A percentile compares a stretch with the other conserved stretches of the same genome.
These are phyloP conservation scores for Rhodotorula graminis DNA, from an alignment of 768 basidiomycete species.

Conservation along the genomic window DNA sequence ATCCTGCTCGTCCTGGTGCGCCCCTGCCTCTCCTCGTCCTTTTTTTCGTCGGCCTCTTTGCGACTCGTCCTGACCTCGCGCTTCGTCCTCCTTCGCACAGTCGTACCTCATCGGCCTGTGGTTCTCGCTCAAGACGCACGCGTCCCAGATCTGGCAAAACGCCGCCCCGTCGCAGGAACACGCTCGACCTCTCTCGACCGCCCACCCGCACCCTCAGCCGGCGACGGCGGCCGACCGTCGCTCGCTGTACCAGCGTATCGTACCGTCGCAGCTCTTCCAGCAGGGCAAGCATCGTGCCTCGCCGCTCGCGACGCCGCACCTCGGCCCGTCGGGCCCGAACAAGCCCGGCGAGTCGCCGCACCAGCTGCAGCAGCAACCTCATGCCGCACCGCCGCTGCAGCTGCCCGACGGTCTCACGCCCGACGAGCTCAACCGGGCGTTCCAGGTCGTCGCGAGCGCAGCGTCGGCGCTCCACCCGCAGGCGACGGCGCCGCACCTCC, in stretches of 20 bases:
- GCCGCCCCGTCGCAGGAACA: constrained; percentile 31
- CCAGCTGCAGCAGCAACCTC: background rate
- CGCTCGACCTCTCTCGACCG: constrained; percentile 15
- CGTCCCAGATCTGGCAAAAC: constrained; percentile 98
- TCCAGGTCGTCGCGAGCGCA: constrained; percentile 26
- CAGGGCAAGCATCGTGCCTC: constrained; percentile 40
- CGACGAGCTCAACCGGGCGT: constrained; percentile 43
- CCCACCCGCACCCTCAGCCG: background rate
- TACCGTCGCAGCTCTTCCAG: constrained; percentile 60
- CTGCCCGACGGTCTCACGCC: constrained; percentile 45
- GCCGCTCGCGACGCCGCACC: background rate
- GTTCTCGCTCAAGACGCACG: constrained; percentile 98
- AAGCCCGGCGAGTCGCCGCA: background rate
- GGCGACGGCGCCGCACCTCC: constrained; percentile 47
- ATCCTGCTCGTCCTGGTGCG: constrained; percentile 80
- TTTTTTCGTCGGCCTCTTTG: background rate
- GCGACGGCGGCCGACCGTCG: constrained; percentile 11
- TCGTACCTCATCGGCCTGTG: constrained; percentile 95
- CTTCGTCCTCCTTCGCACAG: constrained; percentile 50
- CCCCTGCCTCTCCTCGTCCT: constrained; percentile 29
- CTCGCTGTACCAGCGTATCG: constrained; percentile 34
- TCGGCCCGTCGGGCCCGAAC: background rate
- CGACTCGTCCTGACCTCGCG: background rate
- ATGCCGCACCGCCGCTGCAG: constrained; percentile 8
- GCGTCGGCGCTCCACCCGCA: constrained; percentile 45